Evolutionary conservation across 352 stramenopile species (phyloP).

Genomic region (Phytophthora quininea): DNA sequence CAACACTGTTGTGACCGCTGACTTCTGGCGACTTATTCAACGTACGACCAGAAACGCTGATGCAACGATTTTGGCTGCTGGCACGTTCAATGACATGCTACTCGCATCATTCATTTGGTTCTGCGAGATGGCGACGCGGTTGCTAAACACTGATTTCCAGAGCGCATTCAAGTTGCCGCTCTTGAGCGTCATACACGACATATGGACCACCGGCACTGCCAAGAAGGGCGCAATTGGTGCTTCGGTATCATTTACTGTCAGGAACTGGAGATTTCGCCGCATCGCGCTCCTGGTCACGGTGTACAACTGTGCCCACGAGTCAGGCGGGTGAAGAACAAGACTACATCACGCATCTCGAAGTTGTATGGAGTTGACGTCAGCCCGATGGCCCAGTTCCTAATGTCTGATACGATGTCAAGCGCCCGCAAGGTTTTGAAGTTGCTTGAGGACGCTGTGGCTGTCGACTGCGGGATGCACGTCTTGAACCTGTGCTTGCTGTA

Average conservation of each 20-base stretch:
- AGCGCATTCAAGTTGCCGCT: not conserved
- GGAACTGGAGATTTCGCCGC: not conserved
- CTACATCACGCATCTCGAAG: not conserved
- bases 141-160: not conserved
- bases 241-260: not conserved
- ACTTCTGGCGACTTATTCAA: not conserved
- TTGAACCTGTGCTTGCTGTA: too few species aligned
- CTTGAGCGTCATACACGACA: not conserved
- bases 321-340: not conserved
- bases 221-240: not conserved
- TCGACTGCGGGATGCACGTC: too few species aligned
- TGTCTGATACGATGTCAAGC: too few species aligned
- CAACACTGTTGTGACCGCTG: not conserved
- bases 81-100: not conserved
- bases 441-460: too few species aligned
- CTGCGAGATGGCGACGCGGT: not conserved
- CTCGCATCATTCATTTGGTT: not conserved
- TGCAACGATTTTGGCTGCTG: not conserved
- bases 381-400: not conserved
- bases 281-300: not conserved
- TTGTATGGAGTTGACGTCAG: not conserved
- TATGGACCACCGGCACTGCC: not conserved
- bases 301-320: not conserved
- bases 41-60: not conserved
- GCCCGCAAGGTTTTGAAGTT: too few species aligned